phyloP scores from a whole-genome alignment of 2,329 filamentous ascomycete species.

The Triangularia verruculosa region DNA sequence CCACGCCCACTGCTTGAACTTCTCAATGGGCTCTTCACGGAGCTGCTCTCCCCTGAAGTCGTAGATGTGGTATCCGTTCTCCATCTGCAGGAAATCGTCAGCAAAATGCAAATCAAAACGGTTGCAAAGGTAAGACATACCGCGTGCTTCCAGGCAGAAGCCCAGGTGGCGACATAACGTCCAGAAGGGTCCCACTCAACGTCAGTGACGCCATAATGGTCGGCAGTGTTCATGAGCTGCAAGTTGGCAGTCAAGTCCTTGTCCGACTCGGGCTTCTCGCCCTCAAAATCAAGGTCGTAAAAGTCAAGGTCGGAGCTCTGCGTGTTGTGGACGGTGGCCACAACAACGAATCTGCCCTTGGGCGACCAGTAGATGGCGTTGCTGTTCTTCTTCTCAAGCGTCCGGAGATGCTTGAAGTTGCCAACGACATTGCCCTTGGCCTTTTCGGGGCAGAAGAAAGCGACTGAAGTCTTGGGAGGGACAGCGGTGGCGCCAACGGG shows the following conservation, averaged over 20 bases:
- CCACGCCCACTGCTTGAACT: slow-evolving; percentile 98
- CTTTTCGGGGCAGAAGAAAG: slow-evolving; percentile 97
- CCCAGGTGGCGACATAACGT: slow-evolving; percentile 89
- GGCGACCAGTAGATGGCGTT: slow-evolving; percentile 99
- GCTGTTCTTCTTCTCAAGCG: slow-evolving; percentile 98
- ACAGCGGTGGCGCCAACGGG: slow-evolving; percentile 74
- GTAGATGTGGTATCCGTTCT: slow-evolving; percentile 98
- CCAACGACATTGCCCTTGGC: slow-evolving; percentile 75
- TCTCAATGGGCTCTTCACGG: slow-evolving; percentile 87
- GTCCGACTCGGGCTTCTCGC: slow-evolving; percentile 87
- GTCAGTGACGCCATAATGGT: slow-evolving; percentile 97
- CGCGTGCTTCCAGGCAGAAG: slow-evolving; percentile 91
- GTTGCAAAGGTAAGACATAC: slow-evolving; percentile 54
- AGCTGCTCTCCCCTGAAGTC: slow-evolving; percentile 90
- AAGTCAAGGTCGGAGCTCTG: slow-evolving; percentile 96
- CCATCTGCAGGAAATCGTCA: slow-evolving; percentile 63
- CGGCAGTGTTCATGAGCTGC: slow-evolving; percentile 86
- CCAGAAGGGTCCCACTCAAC: slow-evolving; percentile 98
- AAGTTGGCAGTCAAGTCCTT: slow-evolving; percentile 94
- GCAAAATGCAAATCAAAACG: not conserved
- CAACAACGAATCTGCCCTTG: slow-evolving; percentile 88
- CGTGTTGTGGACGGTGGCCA: slow-evolving; percentile 88
- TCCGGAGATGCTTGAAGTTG: slow-evolving; percentile 95
- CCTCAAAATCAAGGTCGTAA: slow-evolving; percentile 96
- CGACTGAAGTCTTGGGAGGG: slow-evolving; percentile 87